phyloP scores from a whole-genome alignment of 129 eudicot species.

The Solidago caesia region DNA sequence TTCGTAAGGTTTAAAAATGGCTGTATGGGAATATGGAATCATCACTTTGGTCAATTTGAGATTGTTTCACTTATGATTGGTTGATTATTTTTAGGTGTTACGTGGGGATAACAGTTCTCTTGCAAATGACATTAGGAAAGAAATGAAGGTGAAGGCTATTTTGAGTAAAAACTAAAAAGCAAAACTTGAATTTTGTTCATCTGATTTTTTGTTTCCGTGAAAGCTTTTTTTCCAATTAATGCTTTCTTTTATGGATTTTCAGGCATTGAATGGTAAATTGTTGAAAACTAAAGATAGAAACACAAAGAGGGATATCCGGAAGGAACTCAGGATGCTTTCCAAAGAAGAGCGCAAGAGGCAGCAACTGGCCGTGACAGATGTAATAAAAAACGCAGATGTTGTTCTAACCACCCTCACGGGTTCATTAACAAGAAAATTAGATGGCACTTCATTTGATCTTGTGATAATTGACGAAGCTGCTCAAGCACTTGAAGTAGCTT shows the following conservation, averaged over 20 bases:
- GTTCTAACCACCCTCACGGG: constrained; percentile 91
- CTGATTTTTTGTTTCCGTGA: not conserved
- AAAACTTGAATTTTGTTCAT: not conserved
- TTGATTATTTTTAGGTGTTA: constrained; percentile 58
- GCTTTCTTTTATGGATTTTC: constrained; percentile 1
- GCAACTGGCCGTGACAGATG: constrained; percentile 93
- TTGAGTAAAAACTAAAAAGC: constrained; percentile 13
- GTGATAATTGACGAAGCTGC: constrained; percentile 99
- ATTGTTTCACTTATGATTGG: not conserved
- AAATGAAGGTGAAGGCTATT: constrained; percentile 66
- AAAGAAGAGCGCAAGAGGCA: constrained; percentile 97
- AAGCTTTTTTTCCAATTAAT: not conserved
- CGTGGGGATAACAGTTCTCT: constrained; percentile 96
- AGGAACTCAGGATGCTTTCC: constrained; percentile 84
- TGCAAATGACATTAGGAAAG: constrained; percentile 97
- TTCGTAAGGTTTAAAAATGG: not conserved
- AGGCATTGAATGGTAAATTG: constrained; percentile 80
- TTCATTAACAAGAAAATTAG: constrained; percentile 67
- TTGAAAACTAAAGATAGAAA: constrained; percentile 89
- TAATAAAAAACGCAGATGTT: constrained; percentile 76
- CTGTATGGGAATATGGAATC: not conserved
- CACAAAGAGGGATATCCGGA: constrained; percentile 83
- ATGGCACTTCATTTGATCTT: constrained; percentile 68
- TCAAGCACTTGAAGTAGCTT: constrained; percentile 93
- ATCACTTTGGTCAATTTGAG: not conserved